These are phyloP conservation scores for Jacaranda copaia DNA, from an alignment of 257 asterid genomes.

Conservation along the genomic window DNA sequence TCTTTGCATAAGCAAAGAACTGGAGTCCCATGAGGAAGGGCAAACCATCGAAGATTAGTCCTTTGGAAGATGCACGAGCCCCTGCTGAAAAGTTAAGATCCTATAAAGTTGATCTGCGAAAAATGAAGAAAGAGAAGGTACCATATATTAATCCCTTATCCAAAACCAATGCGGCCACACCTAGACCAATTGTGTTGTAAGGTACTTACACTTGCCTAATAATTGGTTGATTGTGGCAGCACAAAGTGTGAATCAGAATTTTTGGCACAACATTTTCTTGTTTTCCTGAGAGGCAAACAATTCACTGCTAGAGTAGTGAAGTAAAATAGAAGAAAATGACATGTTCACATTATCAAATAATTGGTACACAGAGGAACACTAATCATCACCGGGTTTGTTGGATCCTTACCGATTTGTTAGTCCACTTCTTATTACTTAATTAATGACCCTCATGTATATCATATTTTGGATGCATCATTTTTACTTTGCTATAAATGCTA, in stretches of 20 bases:
- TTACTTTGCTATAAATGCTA: too few relatives aligned
- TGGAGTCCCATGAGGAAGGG: slow-evolving; percentile 79
- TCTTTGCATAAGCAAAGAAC: slow-evolving; percentile 62
- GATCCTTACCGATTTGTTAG: slow-evolving; percentile 4
- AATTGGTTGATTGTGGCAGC: slow-evolving; percentile 29
- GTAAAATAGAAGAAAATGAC: background rate
- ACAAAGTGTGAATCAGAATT: background rate
- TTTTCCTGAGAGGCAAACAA: slow-evolving; percentile 15
- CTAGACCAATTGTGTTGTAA: slow-evolving; percentile 10
- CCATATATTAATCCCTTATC: background rate
- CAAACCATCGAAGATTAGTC: slow-evolving; percentile 70
- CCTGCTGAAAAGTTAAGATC: slow-evolving; percentile 94
- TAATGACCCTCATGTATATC: too few relatives aligned
- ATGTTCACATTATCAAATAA: background rate
- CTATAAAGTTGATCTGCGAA: slow-evolving; percentile 89
- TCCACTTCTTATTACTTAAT: slow-evolving; percentile 19
- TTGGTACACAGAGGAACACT: slow-evolving; percentile 1
- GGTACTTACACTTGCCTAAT: background rate
- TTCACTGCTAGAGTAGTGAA: slow-evolving; percentile 3
- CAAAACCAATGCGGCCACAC: background rate
- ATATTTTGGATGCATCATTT: too few relatives aligned
- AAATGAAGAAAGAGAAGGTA: slow-evolving; percentile 93
- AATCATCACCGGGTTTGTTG: background rate
- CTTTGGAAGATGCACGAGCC: slow-evolving; percentile 88
- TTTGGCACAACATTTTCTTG: slow-evolving; percentile 8